Percentiles rank a stretch among this genome's conserved stretches.
These are phyloP conservation scores for Fusarium nodosum DNA, from an alignment of 2,329 filamentous ascomycete genomes.

Conservation along the genomic window DNA sequence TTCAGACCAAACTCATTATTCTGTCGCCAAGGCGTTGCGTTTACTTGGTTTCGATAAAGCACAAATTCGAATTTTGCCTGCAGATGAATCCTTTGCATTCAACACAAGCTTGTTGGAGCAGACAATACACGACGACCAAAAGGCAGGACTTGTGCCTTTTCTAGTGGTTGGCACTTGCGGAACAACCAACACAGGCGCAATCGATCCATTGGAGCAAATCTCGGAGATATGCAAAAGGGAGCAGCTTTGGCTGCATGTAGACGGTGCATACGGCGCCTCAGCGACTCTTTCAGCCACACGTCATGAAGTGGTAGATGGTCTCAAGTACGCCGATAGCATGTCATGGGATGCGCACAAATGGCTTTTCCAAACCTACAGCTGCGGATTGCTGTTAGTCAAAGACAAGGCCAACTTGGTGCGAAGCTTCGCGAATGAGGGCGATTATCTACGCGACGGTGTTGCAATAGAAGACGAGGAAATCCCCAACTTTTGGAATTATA, in stretches of 20 bases:
- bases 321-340: constrained; percentile 44
- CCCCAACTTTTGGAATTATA: constrained; percentile 49
- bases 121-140: not conserved
- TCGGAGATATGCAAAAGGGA: constrained; percentile 26
- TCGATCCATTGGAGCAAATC: constrained; percentile 11
- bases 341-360: constrained; percentile 51
- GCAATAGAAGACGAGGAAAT: constrained; percentile 46
- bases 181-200: constrained; percentile 33
- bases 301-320: constrained; percentile 14
- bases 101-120: not conserved
- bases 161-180: constrained; percentile 36
- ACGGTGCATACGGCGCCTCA: constrained; percentile 48
- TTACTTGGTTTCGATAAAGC: constrained; percentile 20
- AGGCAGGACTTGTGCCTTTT: constrained; percentile 11
- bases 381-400: constrained; percentile 42
- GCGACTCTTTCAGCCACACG: constrained; percentile 35
- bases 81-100: constrained; percentile 1
- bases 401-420: constrained; percentile 36
- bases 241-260: constrained; percentile 44
- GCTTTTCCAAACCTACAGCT: constrained; percentile 49
- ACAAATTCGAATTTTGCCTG: constrained; percentile 2
- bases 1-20: constrained; percentile 29
- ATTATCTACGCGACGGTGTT: constrained; percentile 44
- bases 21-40: constrained; percentile 18
- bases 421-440: constrained; percentile 46